Evolutionary conservation across 1,139 yeast genomes (phyloP).

Genomic region (Lodderomyces parapsilosis): DNA sequence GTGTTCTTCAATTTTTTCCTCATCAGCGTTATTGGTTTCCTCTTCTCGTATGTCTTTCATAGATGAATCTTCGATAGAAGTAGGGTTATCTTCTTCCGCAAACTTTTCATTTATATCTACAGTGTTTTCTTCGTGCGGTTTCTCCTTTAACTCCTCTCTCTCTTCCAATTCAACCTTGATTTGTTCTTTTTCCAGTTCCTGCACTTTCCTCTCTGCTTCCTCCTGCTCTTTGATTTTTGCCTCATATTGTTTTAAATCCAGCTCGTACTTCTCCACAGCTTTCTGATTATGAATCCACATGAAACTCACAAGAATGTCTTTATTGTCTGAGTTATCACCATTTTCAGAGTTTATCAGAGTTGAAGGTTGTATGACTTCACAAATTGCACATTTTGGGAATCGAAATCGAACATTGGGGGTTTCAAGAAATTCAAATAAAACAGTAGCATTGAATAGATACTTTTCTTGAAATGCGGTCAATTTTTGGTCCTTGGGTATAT

Average conservation of each 20-base stretch:
- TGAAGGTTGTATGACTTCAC: constrained; percentile 52
- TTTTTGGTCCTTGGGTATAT: constrained; percentile 45
- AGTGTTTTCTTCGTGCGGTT: constrained; percentile 6
- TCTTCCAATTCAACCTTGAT: constrained; percentile 51
- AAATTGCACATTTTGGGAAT: constrained; percentile 72
- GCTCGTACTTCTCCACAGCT: constrained; percentile 51
- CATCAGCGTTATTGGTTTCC: too few species aligned
- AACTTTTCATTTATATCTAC: neutral
- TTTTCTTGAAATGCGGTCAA: constrained; percentile 75
- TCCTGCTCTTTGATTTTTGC: constrained; percentile 22
- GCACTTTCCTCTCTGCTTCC: constrained; percentile 24
- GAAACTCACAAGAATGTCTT: constrained; percentile 64
- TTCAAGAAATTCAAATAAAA: constrained; percentile 84
- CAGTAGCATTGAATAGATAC: constrained; percentile 64
- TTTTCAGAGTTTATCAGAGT: constrained; percentile 20
- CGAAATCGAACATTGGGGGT: constrained; percentile 71
- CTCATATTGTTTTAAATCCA: constrained; percentile 30
- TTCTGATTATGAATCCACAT: constrained; percentile 56
- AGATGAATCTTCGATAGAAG: neutral
- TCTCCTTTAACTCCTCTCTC: constrained; percentile 19
- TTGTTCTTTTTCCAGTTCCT: constrained; percentile 14
- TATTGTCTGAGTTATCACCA: constrained; percentile 28
- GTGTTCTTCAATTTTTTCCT: neutral
- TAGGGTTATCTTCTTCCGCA: neutral
- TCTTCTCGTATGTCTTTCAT: constrained; percentile 4